phyloP scores from a whole-genome alignment of 352 stramenopile species.

The Globisporangium okanoganense region DNA sequence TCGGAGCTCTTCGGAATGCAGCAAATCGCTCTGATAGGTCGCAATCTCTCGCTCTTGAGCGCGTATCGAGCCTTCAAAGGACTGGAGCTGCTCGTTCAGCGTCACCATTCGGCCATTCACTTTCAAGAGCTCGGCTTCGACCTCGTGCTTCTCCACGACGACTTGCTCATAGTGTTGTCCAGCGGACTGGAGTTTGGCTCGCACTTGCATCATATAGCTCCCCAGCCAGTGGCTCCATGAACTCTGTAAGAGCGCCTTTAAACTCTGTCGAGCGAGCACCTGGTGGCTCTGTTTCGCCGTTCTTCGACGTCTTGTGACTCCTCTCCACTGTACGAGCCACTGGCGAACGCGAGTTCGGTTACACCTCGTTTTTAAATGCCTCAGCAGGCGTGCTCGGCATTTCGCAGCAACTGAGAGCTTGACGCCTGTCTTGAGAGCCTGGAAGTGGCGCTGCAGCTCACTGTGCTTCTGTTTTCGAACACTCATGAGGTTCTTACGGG shows the following conservation, averaged over 20 bases:
- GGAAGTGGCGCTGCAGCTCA: slow-evolving; percentile 43
- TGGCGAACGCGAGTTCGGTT: slow-evolving; percentile 19
- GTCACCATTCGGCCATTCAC: slow-evolving; percentile 32
- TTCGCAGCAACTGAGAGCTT: slow-evolving; percentile 21
- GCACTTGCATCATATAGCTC: slow-evolving; percentile 17
- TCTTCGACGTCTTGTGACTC: slow-evolving; percentile 14
- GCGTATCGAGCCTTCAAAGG: slow-evolving; percentile 25
- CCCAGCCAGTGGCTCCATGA: slow-evolving; percentile 46
- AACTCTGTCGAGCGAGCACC: slow-evolving; percentile 18
- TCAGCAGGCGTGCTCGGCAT: slow-evolving; percentile 21
- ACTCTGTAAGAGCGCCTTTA: slow-evolving; percentile 13
- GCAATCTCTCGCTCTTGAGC: slow-evolving; percentile 24
- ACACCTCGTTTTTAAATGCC: slow-evolving; percentile 24
- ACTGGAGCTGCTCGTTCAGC: slow-evolving; percentile 34
- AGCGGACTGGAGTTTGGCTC: slow-evolving; percentile 17
- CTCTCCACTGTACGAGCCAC: slow-evolving; percentile 22
- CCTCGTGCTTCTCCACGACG: slow-evolving; percentile 33
- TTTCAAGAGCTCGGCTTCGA: slow-evolving; percentile 43
- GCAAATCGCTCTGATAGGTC: slow-evolving; percentile 31
- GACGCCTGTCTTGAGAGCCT: slow-evolving; percentile 40
- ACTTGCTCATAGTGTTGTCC: slow-evolving; percentile 13
- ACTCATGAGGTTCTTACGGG: slow-evolving; percentile 32
- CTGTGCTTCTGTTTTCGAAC: slow-evolving; percentile 45
- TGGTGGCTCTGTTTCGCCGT: slow-evolving; percentile 19
- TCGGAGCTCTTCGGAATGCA: slow-evolving; percentile 24